Evolutionary conservation across 257 asterid genomes (phyloP), one percentile per base, ranked within the genome.

Genomic region (Petrea volubilis): DNA sequence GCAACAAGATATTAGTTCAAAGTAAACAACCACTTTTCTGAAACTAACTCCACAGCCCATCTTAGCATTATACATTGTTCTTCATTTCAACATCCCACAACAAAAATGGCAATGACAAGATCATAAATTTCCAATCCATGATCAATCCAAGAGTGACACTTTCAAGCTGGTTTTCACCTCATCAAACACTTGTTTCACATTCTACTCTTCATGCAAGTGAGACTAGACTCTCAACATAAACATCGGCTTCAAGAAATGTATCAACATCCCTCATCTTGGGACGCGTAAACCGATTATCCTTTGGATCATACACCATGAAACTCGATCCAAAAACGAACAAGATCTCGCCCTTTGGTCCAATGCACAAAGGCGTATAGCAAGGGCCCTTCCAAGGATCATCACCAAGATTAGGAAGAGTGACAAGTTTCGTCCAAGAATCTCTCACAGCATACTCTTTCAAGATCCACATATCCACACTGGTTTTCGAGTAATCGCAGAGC

Each of bases 401-500:
- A 31, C 52, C 46, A 24, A 50, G 14, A 56, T 79, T 68, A 64
- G 84, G 83, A 79, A 84, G 51, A 8, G 62, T 61, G 47, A 65
- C 67, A 25, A 80, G 4, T 58, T 79, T 79, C 60, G 18, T 14
- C 90, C 87, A 82, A 60, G 82, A 74, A 47, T 78, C 80, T 1
- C 60, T 79, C 68, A 70, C 71, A 12, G 77, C 83, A 75, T 81
- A 79, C 5, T 70, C 9, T 67, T 74, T 79, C 87, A 84, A n/a
- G 2, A 84, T n/a, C 89, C 87, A 81, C 20, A 84, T 76, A 73
- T 84, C 84, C 6, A 60, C 49, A 21, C 71, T 50, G 15, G 20
- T 46, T 59, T 70, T 56, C 0, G 68, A 65, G 47, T 41, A 78
- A 47, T 74, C 77, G 71, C 78, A 78, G 20, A 81, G 59, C 52